phyloP scores from a whole-genome alignment of 768 basidiomycete species.

The Dentipellis sp. region DNA sequence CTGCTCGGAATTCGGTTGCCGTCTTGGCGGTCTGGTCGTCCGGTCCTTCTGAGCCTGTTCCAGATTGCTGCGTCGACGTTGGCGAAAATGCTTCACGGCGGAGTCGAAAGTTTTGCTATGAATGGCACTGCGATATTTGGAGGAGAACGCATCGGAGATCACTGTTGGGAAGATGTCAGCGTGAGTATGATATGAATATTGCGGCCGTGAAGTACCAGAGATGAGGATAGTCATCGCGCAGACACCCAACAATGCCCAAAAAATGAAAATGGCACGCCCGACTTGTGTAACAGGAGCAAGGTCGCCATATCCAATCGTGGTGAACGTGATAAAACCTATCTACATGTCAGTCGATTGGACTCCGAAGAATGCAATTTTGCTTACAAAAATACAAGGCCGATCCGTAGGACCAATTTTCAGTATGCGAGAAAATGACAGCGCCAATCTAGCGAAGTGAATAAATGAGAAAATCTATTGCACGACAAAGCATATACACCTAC shows the following conservation, averaged over 20 bases:
- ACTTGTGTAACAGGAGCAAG: slow-evolving; percentile 50
- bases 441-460: slow-evolving; percentile 39
- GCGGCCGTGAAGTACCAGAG: slow-evolving; percentile 38
- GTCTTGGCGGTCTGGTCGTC: too few relatives aligned
- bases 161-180: slow-evolving; percentile 28
- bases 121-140: slow-evolving; percentile 32
- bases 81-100: slow-evolving; percentile 11
- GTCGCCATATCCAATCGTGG: slow-evolving; percentile 74
- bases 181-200: neutral
- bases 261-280: slow-evolving; percentile 68
- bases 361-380: slow-evolving; percentile 12
- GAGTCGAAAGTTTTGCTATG: slow-evolving; percentile 10
- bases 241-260: slow-evolving; percentile 72
- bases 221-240: slow-evolving; percentile 69
- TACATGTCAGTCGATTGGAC: neutral
- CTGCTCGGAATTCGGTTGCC: too few relatives aligned
- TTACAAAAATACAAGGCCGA: slow-evolving; percentile 64
- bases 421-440: slow-evolving; percentile 55
- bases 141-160: slow-evolving; percentile 56
- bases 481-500: slow-evolving; percentile 25
- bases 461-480: neutral
- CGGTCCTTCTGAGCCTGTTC: neutral
- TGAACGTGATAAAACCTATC: slow-evolving; percentile 63
- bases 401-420: slow-evolving; percentile 63
- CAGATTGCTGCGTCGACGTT: neutral